Conservation (phyloP, 2,329 filamentous ascomycete genomes). For the Penicillium concentricum region DNA sequence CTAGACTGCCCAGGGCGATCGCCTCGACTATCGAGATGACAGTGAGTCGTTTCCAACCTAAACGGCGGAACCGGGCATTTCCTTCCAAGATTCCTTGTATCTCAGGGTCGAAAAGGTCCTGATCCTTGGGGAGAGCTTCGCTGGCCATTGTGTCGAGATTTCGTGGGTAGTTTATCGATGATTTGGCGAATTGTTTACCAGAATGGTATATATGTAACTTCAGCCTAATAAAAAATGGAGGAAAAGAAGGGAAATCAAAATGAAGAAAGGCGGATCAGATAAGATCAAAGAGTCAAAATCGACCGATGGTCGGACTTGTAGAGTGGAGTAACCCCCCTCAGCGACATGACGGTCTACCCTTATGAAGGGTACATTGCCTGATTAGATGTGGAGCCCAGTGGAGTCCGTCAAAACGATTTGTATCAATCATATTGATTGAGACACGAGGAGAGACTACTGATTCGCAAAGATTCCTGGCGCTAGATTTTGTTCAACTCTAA, state of each 20-base stretch:
- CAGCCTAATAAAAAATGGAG: neutral
- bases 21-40: slow-evolving; percentile 7
- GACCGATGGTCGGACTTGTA: neutral
- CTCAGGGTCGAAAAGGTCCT: slow-evolving; percentile 1
- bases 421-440: neutral
- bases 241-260: neutral
- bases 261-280: slow-evolving; percentile 4
- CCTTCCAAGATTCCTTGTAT: neutral
- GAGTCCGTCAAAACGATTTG: neutral
- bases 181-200: neutral
- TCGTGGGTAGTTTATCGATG: neutral
- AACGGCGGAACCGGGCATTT: slow-evolving; percentile 1
- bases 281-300: slow-evolving; percentile 4
- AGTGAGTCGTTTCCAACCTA: slow-evolving; percentile 7
- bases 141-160: neutral
- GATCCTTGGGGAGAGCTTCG: slow-evolving; percentile 5
- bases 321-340: slow-evolving; percentile 2
- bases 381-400: neutral
- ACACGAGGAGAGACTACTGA: neutral
- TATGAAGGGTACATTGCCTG: neutral
- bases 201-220: neutral
- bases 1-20: slow-evolving; percentile 7
- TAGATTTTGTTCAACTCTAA: neutral
- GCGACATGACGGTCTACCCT: neutral
- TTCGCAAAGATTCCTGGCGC: neutral